Percentiles rank a stretch among this genome's conserved stretches.
Evolutionary conservation across 495 filamentous ascomycete genomes (phyloP).

Genomic region (Apiosordaria backusii): DNA sequence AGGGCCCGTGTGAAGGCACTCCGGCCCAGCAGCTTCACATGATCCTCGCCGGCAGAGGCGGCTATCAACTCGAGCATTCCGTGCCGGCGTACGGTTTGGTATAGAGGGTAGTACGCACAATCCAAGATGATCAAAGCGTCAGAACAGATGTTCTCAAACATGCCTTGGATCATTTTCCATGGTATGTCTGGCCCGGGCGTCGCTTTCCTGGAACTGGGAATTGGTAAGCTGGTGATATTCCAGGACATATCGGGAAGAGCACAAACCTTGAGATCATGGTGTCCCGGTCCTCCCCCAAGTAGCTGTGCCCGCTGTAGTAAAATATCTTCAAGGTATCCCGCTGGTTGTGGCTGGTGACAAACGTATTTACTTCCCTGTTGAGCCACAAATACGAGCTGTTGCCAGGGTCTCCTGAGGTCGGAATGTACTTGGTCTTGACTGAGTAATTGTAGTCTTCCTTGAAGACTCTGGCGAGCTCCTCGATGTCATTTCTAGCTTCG

Average conservation of each 20-base stretch:
- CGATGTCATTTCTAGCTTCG: slow-evolving; percentile 29
- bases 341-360: slow-evolving; percentile 42
- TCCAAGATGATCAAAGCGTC: slow-evolving; percentile 52
- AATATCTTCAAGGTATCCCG: slow-evolving; percentile 47
- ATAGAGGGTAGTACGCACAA: slow-evolving; percentile 46
- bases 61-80: slow-evolving; percentile 49
- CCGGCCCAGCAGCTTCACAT: slow-evolving; percentile 37
- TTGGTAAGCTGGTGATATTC: neutral
- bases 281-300: slow-evolving; percentile 43
- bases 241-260: neutral
- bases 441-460: slow-evolving; percentile 43
- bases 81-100: slow-evolving; percentile 37
- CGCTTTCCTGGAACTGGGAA: slow-evolving; percentile 38
- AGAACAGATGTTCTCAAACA: slow-evolving; percentile 43
- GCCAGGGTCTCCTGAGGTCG: slow-evolving; percentile 37
- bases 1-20: slow-evolving; percentile 44
- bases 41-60: slow-evolving; percentile 45
- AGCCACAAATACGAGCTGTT: slow-evolving; percentile 44
- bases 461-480: slow-evolving; percentile 41
- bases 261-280: slow-evolving; percentile 47
- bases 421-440: slow-evolving; percentile 41
- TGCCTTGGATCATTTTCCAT: slow-evolving; percentile 47
- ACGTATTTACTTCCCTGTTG: slow-evolving; percentile 39
- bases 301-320: slow-evolving; percentile 47
- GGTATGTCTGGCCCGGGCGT: slow-evolving; percentile 40